Evolutionary conservation across 2,329 filamentous ascomycete genomes (phyloP), one percentile per base, ranked within the genome.

Genomic region (Aureobasidium sp.): DNA sequence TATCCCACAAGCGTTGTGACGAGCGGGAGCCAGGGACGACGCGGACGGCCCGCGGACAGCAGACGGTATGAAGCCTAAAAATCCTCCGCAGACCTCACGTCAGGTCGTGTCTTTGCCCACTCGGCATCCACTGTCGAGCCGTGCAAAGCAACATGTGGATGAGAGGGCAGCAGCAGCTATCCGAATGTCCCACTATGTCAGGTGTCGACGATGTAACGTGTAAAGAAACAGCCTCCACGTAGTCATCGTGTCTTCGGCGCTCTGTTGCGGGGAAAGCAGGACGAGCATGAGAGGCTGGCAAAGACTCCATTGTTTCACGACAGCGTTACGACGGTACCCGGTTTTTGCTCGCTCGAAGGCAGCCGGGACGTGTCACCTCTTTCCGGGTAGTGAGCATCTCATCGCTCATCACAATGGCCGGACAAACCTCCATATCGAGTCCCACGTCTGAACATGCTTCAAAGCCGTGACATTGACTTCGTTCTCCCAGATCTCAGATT

Each of bases 51-150:
- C 37, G 55, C 55, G 55, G 55, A 48, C 41, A 44, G 55, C 37
- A 59, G 57, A 60, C 57, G 57, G 57, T 51, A 42, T 26, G 46
- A 60, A 60, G 57, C 57, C 44, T 60, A 60, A 60, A 60, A 51
- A 41, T 60, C 27, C 57, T 60, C 46, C 44, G 34, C 46, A 42
- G 32, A 42, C 42, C 13, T 44, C 32, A 60, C 57, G 57, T 60
- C 57, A 60, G 36, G 57, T 60, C 46, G 26, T 51, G 57, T 32
- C 34, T 59, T 48, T 23, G 20, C 29, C 36, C 46, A 42, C 34
- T 50, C 46, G 36, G 27, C 46, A 60, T 26, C 42, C 26, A 41
- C 32, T 59, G 34, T 59, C 34, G 44, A 34, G 37, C 34, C 46
- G 46, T 46, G 32, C 46, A 60, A 51, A 50, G 57, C 46, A 51